Evolutionary conservation across 2,329 filamentous ascomycete species (phyloP), one percentile per base, ranked within the genome.

Genomic region (Aspergillus brasiliensis): DNA sequence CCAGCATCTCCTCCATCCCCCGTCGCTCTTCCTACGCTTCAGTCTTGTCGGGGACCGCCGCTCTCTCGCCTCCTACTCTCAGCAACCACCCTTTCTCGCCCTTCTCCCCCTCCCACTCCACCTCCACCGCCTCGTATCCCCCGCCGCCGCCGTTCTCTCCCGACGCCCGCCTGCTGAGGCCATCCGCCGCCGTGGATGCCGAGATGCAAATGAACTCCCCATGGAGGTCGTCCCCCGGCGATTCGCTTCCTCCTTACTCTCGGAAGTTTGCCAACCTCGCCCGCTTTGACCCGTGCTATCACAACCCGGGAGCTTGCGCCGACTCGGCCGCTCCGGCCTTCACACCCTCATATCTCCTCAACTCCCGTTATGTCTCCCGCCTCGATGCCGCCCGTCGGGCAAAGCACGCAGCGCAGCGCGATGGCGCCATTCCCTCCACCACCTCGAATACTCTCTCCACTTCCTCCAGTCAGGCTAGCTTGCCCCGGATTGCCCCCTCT

Each of bases 301-400:
- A 69, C 38, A 63, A 59, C 49, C 63, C 69, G 42, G 65, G 62
- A 31, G 65, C 58, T 47, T 62, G 69, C 68, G 68, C 58, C 70
- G 75, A 63, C 65, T 71, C 42, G 46, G 70, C 65, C 64, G 69
- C 61, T n/a, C 58, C 62, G 13, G 60, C 59, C 81, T 92, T 97
- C 75, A 84, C 88, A 10, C 94, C 94, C 0, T 92, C 91, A 5
- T 97, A 97, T 77, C 84, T 98, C 47, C 82, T 83, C 66, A 86
- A 86, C 40, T 94, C 92, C 13, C 86, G 87, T 69, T 93, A 97
- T 75, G 86, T 94, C 56, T 85, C 89, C 68, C 88, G 86, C 73
- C 82, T 97, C 51, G 86, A 90, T 68, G 87, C 91, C 62, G 86
- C 84, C 59, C 84, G 92, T 73, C 85, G 82, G 73, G 83, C 84